Base-by-base conservation (phyloP, 257 asterid genomes). In the Echites panduratus region DNA sequence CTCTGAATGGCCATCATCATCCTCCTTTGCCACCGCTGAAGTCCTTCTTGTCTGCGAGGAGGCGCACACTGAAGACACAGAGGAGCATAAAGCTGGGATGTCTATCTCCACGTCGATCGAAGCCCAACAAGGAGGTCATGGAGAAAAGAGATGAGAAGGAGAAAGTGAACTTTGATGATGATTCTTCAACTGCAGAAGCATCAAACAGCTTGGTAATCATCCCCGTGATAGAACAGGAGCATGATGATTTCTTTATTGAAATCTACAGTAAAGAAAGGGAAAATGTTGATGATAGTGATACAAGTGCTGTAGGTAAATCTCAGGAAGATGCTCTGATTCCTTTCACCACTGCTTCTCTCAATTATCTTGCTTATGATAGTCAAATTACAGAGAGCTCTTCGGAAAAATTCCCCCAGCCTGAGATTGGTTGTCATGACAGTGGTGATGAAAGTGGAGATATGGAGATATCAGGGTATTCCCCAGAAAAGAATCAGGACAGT, bases 1-100 rank as follows among this genome's bases (percentile, higher is more conserved):
- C 98, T 9, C 91, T 91, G n/a, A 93, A 93, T 58, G 98, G 96
- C n/a, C 97, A 88, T 81, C 88, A 70, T 45, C 97, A 82, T 32
- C 79, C 82, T 75, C 81, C 96, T 26, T 66, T 84, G 79, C 95
- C 96, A 0, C 92, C 96, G 0, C 79, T 93, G 52, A 88, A 88
- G 89, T 40, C 79, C 65, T 93, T 93, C 84, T n/a, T 93, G 80
- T 84, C 91, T 1, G 86, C 87, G 1, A 80, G 83, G 77, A 78
- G 98, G 85, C 89, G 83, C 20, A 14, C 75, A 75, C 50, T 89
- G 72, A 90, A 88, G 85, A 73, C 82, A 45, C 95, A 89, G 66
- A 81, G 85, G 89, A 80, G 71, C 71, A 5, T 82, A 16, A 84
- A 85, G 83, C 53, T 81, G 14, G 90, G 88, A 47, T 85, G 85